Conservation (phyloP, 2,329 filamentous ascomycete species). For the Cladosporium colombiae region DNA sequence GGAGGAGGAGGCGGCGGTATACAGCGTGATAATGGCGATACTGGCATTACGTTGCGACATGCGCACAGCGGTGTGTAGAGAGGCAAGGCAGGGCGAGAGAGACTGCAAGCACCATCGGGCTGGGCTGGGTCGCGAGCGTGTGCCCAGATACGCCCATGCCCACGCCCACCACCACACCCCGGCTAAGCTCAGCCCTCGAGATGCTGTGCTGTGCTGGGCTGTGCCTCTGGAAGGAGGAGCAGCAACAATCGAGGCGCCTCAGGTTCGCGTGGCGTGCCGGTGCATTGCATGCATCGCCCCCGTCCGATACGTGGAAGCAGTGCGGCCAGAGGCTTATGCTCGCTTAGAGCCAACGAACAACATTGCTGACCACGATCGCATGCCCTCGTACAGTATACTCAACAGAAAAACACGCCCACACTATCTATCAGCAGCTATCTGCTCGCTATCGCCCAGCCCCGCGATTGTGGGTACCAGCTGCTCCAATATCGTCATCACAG, state of each 20-base stretch:
- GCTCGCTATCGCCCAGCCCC: neutral
- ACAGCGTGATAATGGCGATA: neutral
- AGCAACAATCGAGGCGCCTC: neutral
- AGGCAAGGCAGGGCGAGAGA: neutral
- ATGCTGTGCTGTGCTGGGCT: neutral
- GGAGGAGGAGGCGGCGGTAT: neutral
- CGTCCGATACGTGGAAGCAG: neutral
- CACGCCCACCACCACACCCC: neutral
- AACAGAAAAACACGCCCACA: neutral
- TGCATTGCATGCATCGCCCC: neutral
- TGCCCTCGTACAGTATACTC: neutral
- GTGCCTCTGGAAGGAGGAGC: neutral
- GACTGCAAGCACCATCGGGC: neutral
- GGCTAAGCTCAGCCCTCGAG: slow-evolving; percentile 5
- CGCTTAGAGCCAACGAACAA: neutral
- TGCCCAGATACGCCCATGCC: slow-evolving; percentile 6
- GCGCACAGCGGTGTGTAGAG: neutral
- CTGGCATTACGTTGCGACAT: slow-evolving; percentile 3
- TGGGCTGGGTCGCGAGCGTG: neutral
- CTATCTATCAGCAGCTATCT: neutral
- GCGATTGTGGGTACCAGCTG: neutral
- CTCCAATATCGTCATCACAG: neutral
- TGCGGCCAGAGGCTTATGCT: neutral
- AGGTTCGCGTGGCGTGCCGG: slow-evolving; percentile 1
- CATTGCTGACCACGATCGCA: neutral